These are phyloP conservation scores for Penicillium palitans DNA, from an alignment of 2,329 filamentous ascomycete species.

Conservation along the genomic window DNA sequence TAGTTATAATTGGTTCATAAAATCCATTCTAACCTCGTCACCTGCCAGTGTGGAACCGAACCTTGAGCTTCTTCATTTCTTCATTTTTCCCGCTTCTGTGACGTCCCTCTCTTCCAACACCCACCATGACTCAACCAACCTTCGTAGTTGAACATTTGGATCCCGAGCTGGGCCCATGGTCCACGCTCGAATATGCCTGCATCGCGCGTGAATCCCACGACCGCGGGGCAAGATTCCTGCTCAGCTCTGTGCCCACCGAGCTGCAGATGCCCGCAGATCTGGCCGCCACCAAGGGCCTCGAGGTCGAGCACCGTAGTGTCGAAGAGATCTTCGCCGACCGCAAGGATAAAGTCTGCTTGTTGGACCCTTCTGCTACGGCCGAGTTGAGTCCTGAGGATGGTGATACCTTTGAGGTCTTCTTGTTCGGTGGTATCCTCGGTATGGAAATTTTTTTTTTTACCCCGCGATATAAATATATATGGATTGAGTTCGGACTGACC, in stretches of 20 bases:
- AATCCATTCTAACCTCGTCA: background rate
- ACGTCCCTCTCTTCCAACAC: background rate
- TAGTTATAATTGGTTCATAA: background rate
- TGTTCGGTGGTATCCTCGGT: conserved; percentile 97
- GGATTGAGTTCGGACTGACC: conserved; percentile 2
- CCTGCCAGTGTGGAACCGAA: conserved; percentile 7
- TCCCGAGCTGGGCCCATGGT: conserved; percentile 91
- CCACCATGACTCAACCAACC: conserved; percentile 42
- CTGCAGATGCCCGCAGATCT: conserved; percentile 64
- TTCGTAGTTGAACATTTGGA: conserved; percentile 98
- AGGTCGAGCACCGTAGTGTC: conserved; percentile 73
- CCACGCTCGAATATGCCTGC: conserved; percentile 83
- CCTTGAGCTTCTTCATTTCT: conserved; percentile 2
- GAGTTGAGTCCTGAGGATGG: conserved; percentile 84
- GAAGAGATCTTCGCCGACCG: conserved; percentile 74
- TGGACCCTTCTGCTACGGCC: conserved; percentile 79
- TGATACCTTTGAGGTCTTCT: conserved; percentile 79
- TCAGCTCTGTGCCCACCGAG: conserved; percentile 73
- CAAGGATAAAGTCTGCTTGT: conserved; percentile 77
- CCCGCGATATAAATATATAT: background rate
- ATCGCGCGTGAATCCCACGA: conserved; percentile 79
- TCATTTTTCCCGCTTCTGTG: background rate
- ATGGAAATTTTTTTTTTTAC: conserved; percentile 29
- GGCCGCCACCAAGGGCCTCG: conserved; percentile 62
- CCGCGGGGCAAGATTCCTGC: conserved; percentile 68